phyloP scores from a whole-genome alignment of 2,329 filamentous ascomycete species.

The Bipolaris bicolor region DNA sequence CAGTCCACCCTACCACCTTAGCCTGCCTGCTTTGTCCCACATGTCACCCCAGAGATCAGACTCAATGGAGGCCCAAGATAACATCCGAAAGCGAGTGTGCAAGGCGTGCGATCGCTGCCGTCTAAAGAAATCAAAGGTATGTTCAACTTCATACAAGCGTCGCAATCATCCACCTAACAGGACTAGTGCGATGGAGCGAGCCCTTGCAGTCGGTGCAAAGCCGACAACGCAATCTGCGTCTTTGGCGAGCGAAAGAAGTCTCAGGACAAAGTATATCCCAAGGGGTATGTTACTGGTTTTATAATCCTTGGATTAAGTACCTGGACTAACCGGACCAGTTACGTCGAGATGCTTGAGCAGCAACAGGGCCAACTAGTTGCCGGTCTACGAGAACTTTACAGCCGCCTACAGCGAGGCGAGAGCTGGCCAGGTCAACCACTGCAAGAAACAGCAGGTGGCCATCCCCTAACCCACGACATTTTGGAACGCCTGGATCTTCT shows the following conservation, averaged over 20 bases:
- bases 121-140: constrained; percentile 70
- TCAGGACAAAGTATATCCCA: constrained; percentile 72
- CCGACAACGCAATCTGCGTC: constrained; percentile 69
- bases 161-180: constrained; percentile 15
- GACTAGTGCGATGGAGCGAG: constrained; percentile 65
- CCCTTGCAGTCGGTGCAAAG: constrained; percentile 66
- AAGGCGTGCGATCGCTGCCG: constrained; percentile 71
- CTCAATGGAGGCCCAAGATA: constrained; percentile 53
- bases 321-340: constrained; percentile 50
- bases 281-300: constrained; percentile 56
- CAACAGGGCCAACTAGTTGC: constrained; percentile 67
- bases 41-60: constrained; percentile 47
- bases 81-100: constrained; percentile 66
- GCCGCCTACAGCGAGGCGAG: constrained; percentile 57
- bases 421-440: constrained; percentile 63
- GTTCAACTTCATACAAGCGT: constrained; percentile 12
- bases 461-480: constrained; percentile 69
- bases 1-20: not conserved
- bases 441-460: constrained; percentile 58
- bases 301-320: too few species aligned
- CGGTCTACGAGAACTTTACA: constrained; percentile 67
- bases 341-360: constrained; percentile 71
- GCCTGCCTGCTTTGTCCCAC: constrained; percentile 7
- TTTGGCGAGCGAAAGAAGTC: constrained; percentile 71
- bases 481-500: constrained; percentile 64